Conservation (phyloP, 768 basidiomycete genomes). For the Lactarius hengduanensis region DNA sequence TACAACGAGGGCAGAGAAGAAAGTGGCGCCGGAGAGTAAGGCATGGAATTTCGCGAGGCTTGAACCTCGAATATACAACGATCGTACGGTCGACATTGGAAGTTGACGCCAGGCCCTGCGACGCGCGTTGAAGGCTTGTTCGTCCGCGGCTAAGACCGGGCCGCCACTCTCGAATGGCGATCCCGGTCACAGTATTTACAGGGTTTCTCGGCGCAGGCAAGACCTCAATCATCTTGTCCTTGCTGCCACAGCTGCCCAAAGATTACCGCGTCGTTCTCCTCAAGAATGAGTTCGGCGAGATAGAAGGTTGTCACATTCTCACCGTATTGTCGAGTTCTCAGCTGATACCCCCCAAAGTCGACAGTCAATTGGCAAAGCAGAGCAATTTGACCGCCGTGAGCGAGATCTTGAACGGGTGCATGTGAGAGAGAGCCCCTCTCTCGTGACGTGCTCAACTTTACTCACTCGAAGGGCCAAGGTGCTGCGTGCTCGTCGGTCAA, state of each 20-base stretch:
- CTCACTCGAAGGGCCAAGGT: constrained; percentile 47
- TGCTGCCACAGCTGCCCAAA: constrained; percentile 76
- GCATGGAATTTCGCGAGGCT: constrained; percentile 64
- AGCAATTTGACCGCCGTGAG: constrained; percentile 83
- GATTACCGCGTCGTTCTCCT: constrained; percentile 88
- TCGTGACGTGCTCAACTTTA: neutral
- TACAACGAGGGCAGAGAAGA: constrained; percentile 58
- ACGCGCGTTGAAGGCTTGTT: neutral
- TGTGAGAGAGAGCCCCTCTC: constrained; percentile 51
- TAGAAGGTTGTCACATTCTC: constrained; percentile 57
- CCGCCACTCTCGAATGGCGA: constrained; percentile 35
- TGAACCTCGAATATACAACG: constrained; percentile 45
- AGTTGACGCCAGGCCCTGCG: no score
- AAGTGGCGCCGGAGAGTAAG: constrained; percentile 61
- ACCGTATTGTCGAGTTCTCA: neutral
- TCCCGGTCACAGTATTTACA: constrained; percentile 94
- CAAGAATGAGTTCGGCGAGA: constrained; percentile 96
- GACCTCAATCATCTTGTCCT: constrained; percentile 76
- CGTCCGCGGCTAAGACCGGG: neutral
- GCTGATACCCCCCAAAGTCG: constrained; percentile 49
- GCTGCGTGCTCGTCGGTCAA: constrained; percentile 91
- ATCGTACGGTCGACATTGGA: neutral
- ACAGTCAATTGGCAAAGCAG: constrained; percentile 86
- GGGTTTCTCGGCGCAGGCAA: constrained; percentile 87
- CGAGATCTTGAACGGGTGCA: constrained; percentile 95